Base-by-base conservation (phyloP, 768 basidiomycete species). In the Panaeolus cyanescens region DNA sequence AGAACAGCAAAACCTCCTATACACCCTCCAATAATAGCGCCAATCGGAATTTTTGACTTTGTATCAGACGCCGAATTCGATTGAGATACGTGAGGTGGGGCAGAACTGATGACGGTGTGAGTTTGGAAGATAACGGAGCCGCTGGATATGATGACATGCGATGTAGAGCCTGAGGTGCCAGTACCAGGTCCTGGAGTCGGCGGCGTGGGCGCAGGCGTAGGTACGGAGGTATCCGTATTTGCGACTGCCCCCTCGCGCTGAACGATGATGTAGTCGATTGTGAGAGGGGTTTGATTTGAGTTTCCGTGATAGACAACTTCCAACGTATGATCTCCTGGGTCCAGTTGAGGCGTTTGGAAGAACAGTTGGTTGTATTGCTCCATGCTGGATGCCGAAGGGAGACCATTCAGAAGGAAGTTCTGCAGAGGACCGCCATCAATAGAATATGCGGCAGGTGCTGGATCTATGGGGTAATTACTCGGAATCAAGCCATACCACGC, bases 401-500 rank as follows among this genome's bases (percentile, higher is more conserved):
- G 63, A 12, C 70, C 70, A 17, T 56, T 54, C 13, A 64, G 36
- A 4, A 42, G n/a, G 50, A 61, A 72, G 62, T 2, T 58, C 20
- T 3, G 58, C 20, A 9, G 64, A 7, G 20, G 40, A 58, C 36
- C 22, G 2, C 67, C 68, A 55, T 74, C 72, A 36, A 74, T 65
- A n/a, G 64, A 58, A 42, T 68, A 71, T 28, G 60, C 63, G 3
- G 54, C 68, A 19, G 68, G 65, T 54, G 71, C 58, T 20, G 65
- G 32, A 8, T 32, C 58, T 19, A 59, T 54, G 15, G 65, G 66
- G 5, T 60, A 56, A 60, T 68, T 67, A 12, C 32, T 36, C 1
- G 67, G 70, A 37, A 70, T 67, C 33, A 65, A 63, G 28, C 68
- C 67, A 50, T 68, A 71, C 71, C 71, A 71, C 31, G 63, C 67